Base-by-base conservation (phyloP, 2,329 filamentous ascomycete genomes). In the Stachybotrys chartarum region DNA sequence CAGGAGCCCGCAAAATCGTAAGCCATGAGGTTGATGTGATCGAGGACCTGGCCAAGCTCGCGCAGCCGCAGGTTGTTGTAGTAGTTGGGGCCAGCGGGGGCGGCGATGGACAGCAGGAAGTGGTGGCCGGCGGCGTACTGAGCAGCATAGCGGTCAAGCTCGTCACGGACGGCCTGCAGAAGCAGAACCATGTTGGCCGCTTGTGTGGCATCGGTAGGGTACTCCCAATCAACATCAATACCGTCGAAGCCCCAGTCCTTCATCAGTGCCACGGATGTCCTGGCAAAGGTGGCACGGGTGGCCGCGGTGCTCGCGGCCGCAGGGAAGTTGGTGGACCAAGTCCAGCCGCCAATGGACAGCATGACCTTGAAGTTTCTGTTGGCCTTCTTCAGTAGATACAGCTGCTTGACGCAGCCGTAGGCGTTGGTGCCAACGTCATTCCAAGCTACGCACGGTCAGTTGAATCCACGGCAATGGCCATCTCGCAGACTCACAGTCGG, bases 311-410 rank as follows among this genome's bases (percentile, higher is more conserved):
- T 83, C 10, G 86, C 83, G 0, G 86, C 85, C 1, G 76, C 75
- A 1, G 88, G 77, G 66, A 96, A 93, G 68, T 90, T 90, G 61
- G 79, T 74, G 2, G 88, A 91, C 71, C 90, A 94, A 0, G 88
- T 91, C 88, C 88, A 95, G 32, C 91, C 91, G 51, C 91, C 91
- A 60, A 96, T 90, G 51, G 84, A 89, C 5, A 96, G 79, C 24
- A 95, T 76, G 1, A 87, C 78, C 67, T 95, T 95, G 54, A 96
- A 70, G 50, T 90, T 82, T 16, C 90, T 85, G 69, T 96, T 86
- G 56, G 78, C 70, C 69, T 92, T 85, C 73, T 96, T 96, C 48
- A 91, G 76, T 7, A 89, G 73, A 67, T 82, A 90, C 1, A 96
- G 76, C 64, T 95, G 89, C 73, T 94, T 94, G 54, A 90, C 70